These are phyloP conservation scores for Xylaria sp. DNA, from an alignment of 2,329 filamentous ascomycete genomes.

Conservation along the genomic window DNA sequence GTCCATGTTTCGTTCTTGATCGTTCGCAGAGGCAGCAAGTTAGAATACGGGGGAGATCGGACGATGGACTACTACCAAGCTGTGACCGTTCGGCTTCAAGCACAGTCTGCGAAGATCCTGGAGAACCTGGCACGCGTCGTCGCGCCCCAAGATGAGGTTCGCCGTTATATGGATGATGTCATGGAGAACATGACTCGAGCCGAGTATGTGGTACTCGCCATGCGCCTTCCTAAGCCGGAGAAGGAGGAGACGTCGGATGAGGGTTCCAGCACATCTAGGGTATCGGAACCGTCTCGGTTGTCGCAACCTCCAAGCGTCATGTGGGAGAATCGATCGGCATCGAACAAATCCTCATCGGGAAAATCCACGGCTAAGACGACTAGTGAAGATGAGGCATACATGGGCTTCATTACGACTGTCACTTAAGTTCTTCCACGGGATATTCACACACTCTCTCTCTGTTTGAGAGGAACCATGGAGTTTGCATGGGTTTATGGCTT, in stretches of 20 bases:
- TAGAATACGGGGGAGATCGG: conserved; percentile 59
- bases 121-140: conserved; percentile 58
- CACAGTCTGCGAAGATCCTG: conserved; percentile 50
- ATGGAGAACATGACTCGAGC: conserved; percentile 65
- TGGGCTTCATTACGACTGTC: conserved; percentile 40
- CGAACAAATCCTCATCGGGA: conserved; percentile 14
- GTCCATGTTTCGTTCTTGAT: conserved; percentile 73
- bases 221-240: conserved; percentile 53
- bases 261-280: conserved; percentile 26
- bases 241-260: conserved; percentile 33
- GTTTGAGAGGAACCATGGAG: neutral
- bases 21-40: conserved; percentile 64
- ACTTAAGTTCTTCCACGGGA: conserved; percentile 26
- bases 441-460: neutral
- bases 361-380: conserved; percentile 29
- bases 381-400: conserved; percentile 43
- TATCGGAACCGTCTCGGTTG: conserved; percentile 21
- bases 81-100: conserved; percentile 57
- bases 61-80: conserved; percentile 71
- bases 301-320: conserved; percentile 29
- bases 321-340: conserved; percentile 32
- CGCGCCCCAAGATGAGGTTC: conserved; percentile 57
- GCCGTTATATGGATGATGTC: conserved; percentile 63
- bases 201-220: conserved; percentile 61
- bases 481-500: too few relatives aligned